A percentile compares a stretch with the other conserved stretches of the same genome.
phyloP scores from a whole-genome alignment of 768 basidiomycete genomes.

The Cubamyces lactineus region DNA sequence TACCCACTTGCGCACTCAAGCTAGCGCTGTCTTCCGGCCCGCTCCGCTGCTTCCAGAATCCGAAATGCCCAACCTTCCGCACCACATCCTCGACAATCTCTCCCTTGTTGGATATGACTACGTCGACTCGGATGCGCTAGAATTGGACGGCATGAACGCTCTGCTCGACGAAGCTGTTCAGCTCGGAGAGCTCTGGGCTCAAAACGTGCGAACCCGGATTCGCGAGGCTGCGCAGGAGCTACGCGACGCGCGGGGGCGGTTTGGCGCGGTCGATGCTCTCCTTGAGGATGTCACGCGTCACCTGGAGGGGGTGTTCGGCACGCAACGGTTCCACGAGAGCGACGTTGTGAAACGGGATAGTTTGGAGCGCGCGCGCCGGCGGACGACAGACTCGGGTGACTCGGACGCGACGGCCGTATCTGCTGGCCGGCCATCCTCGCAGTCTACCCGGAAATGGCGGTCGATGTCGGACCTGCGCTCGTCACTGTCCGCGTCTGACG shows the following conservation, averaged over 20 bases:
- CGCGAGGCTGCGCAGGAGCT: constrained; percentile 56
- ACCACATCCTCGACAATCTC: constrained; percentile 58
- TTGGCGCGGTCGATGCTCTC: constrained; percentile 48
- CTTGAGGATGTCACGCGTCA: constrained; percentile 48
- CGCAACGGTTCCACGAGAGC: constrained; percentile 22
- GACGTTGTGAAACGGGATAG: constrained; percentile 11
- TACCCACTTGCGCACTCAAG: not conserved
- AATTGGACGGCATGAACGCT: constrained; percentile 48
- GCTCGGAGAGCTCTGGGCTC: constrained; percentile 49
- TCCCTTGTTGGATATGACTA: constrained; percentile 49
- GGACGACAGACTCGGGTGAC: constrained; percentile 66
- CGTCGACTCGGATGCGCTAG: constrained; percentile 30
- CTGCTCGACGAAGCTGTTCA: constrained; percentile 52
- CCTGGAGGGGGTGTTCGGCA: constrained; percentile 47
- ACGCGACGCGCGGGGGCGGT: constrained; percentile 47
- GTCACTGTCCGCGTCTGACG: not conserved
- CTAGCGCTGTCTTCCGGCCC: constrained; percentile 7
- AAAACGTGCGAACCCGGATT: constrained; percentile 55
- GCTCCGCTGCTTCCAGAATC: constrained; percentile 41
- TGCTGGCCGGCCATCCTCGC: constrained; percentile 17
- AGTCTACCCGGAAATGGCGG: constrained; percentile 24
- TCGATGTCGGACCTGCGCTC: constrained; percentile 27
- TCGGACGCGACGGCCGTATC: constrained; percentile 60
- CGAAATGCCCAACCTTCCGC: constrained; percentile 39
- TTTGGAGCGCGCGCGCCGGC: constrained; percentile 36